These are phyloP conservation scores for Coprinopsis cinerea DNA, from an alignment of 768 basidiomycete genomes.

Conservation along the genomic window DNA sequence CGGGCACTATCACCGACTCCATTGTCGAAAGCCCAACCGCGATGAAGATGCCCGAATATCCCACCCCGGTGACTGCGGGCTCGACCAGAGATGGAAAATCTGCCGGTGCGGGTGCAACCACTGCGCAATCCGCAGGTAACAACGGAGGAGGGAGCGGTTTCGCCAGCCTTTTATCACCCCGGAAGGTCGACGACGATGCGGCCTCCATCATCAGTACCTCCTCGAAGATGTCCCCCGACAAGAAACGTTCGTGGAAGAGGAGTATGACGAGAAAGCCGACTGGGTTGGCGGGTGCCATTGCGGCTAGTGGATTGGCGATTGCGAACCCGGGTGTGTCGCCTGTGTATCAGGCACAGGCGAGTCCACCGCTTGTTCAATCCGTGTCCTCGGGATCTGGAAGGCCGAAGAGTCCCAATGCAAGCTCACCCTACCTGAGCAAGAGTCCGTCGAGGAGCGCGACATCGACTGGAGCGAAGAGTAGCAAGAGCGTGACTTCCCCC, in stretches of 20 bases:
- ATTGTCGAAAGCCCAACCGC: slow-evolving; percentile 44
- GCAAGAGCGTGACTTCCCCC: slow-evolving; percentile 18
- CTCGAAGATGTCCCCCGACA: slow-evolving; percentile 17
- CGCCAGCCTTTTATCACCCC: slow-evolving; percentile 6
- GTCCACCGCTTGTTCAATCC: slow-evolving; percentile 8
- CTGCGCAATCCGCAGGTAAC: not conserved
- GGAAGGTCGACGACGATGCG: slow-evolving; percentile 17
- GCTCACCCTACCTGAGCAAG: slow-evolving; percentile 10
- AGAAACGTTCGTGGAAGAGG: slow-evolving; percentile 40
- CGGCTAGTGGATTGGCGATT: slow-evolving; percentile 63
- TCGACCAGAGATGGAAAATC: too few relatives aligned
- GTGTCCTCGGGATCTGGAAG: not conserved
- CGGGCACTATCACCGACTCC: slow-evolving; percentile 20
- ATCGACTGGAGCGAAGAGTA: slow-evolving; percentile 5
- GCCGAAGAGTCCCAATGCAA: not conserved
- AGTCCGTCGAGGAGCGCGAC: slow-evolving; percentile 3
- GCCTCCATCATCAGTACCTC: slow-evolving; percentile 20
- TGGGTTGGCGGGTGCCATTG: slow-evolving; percentile 62
- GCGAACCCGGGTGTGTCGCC: slow-evolving; percentile 47
- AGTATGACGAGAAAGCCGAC: slow-evolving; percentile 42
- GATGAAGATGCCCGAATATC: slow-evolving; percentile 26
- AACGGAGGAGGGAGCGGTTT: not conserved
- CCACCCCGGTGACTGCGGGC: slow-evolving; percentile 9
- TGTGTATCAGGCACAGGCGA: slow-evolving; percentile 36
- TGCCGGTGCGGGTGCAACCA: slow-evolving; percentile 6